Percentiles rank a stretch among this genome's conserved stretches.
Conservation (phyloP, 2,329 filamentous ascomycete species). For the Xylariaceae sp. region DNA sequence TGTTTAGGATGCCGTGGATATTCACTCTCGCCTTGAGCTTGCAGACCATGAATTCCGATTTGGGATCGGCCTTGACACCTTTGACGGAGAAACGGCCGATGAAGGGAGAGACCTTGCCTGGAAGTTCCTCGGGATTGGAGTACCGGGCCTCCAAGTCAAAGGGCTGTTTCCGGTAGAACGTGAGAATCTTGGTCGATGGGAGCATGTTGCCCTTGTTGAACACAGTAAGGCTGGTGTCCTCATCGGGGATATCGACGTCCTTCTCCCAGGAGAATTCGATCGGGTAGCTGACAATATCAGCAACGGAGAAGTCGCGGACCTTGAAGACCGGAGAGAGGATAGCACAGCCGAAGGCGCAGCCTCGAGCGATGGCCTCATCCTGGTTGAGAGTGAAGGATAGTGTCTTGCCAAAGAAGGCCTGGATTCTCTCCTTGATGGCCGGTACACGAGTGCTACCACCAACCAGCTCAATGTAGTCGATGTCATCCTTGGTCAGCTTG, state of each 20-base stretch:
- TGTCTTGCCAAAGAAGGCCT: constrained; percentile 84
- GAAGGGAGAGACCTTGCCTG: constrained; percentile 88
- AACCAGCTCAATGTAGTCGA: constrained; percentile 88
- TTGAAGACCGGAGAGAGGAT: constrained; percentile 97
- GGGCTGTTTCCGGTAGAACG: constrained; percentile 96
- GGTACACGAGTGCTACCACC: constrained; percentile 94
- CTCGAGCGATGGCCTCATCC: constrained; percentile 92
- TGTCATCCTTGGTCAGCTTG: constrained; percentile 84
- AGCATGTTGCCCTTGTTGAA: constrained; percentile 97
- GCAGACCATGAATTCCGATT: constrained; percentile 99
- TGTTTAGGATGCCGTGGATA: constrained; percentile 90
- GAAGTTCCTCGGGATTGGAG: constrained; percentile 76
- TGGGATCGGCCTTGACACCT: constrained; percentile 86
- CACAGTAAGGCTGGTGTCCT: constrained; percentile 94
- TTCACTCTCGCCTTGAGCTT: constrained; percentile 98
- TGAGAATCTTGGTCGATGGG: constrained; percentile 98
- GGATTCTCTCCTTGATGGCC: constrained; percentile 81
- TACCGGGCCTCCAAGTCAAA: constrained; percentile 97
- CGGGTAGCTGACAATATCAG: constrained; percentile 96
- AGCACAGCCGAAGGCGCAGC: constrained; percentile 94
- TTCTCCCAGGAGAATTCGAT: constrained; percentile 99
- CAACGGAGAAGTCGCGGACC: constrained; percentile 94
- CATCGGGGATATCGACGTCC: constrained; percentile 94
- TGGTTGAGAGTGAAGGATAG: constrained; percentile 97
- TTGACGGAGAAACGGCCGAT: constrained; percentile 98